Base-by-base conservation (phyloP, 139 green algal species). In the Tetradesmus obliquus region DNA sequence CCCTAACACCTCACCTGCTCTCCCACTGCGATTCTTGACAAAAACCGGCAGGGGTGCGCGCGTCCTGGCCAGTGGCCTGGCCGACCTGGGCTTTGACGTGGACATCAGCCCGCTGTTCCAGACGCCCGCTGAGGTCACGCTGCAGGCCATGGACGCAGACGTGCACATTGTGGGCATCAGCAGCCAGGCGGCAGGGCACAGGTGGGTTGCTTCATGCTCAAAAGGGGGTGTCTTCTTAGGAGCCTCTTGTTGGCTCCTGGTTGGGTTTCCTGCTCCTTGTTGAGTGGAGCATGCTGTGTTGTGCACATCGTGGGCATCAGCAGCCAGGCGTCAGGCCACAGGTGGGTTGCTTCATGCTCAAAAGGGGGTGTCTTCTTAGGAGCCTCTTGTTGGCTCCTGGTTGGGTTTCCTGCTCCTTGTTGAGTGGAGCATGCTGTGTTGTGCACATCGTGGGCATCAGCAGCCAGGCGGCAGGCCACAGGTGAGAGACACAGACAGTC, bases 51-150 rank as follows among this genome's bases (percentile, higher is more conserved):
- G 86, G 51, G 89, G 62, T 51, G 22, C 86, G 86, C 88, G 94
- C 79, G 94, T 97, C 22, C 95, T 97, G 89, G 96, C 96, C 13
- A 96, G 92, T 1, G 96, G 95, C n/a, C 74, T 97, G 32, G 96
- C 96, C 9, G 96, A 97, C 84, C 87, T 97, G 4, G 96, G 96
- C 0, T 97, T 96, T 19, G 96, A 97, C 79, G 96, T 97, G 2
- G 96, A 97, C 93, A 94, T 97, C 13, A 94, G 96, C 19, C 96
- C 96, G 2, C 92, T 97, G 15, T 97, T 97, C 89, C 92, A 95
- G 91, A 97, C 94, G 22, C 95, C 96, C 0, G 87, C 20, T 9
- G 96, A 97, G 93, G 96, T 97, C 60, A 95, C 94, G 20, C 90
- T 92, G 5, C 93, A 96, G 19, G 96, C 96, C 1, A 93, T 97